Conservation (phyloP, 805 yeast genomes). For the Kodamaea restingae region DNA sequence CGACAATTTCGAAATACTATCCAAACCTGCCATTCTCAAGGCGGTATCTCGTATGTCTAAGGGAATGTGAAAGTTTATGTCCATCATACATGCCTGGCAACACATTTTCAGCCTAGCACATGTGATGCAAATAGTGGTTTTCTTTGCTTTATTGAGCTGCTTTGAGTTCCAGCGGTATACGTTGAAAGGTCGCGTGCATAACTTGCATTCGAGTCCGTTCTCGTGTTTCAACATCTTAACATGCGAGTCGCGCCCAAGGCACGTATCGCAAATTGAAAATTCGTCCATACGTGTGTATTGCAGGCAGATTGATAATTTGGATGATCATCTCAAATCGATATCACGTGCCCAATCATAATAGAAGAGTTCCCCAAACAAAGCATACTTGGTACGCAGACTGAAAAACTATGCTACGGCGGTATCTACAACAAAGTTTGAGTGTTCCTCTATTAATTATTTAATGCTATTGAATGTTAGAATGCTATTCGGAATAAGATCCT, state of each 20-base stretch:
- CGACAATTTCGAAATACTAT: constrained; percentile 8
- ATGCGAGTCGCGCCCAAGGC: constrained; percentile 66
- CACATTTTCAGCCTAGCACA: constrained; percentile 79
- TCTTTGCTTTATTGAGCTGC: constrained; percentile 42
- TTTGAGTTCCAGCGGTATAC: constrained; percentile 66
- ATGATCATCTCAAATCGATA: constrained; percentile 5
- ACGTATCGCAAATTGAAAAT: constrained; percentile 64
- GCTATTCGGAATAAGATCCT: not conserved
- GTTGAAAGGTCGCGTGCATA: constrained; percentile 82
- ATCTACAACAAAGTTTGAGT: not conserved
- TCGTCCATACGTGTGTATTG: constrained; percentile 11
- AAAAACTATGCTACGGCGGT: too few relatives aligned
- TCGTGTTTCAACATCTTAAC: constrained; percentile 67
- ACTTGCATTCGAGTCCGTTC: constrained; percentile 76
- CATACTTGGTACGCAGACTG: not conserved
- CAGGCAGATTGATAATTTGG: not conserved
- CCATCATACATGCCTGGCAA: constrained; percentile 86
- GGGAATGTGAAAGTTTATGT: constrained; percentile 78
- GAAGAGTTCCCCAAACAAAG: not conserved
- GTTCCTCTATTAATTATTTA: constrained; percentile 6
- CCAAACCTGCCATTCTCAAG: constrained; percentile 61
- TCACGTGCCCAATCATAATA: not conserved
- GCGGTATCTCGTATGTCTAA: constrained; percentile 76
- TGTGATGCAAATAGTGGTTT: constrained; percentile 70
- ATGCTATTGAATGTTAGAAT: constrained; percentile 3